Conservation (phyloP, 441 rosid genomes). For the Erodium chrysanthum region DNA sequence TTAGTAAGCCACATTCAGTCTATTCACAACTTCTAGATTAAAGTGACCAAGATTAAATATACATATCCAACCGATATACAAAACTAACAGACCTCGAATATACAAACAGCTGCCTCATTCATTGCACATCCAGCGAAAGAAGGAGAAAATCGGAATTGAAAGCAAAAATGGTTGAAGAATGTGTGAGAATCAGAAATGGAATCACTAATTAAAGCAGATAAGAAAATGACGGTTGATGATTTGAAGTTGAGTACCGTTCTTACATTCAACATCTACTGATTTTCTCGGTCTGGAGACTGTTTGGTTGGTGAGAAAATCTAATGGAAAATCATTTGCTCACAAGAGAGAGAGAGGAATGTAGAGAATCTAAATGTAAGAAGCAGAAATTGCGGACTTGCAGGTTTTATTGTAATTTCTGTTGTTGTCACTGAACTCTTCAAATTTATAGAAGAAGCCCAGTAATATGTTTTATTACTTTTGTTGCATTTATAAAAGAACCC, state of each 20-base stretch:
- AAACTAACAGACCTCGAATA: too few species aligned
- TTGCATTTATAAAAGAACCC: too few species aligned
- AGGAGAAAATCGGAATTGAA: background rate
- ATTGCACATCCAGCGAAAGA: background rate
- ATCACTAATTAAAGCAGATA: background rate
- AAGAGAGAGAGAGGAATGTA: background rate
- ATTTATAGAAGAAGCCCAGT: too few species aligned
- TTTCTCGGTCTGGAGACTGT: background rate
- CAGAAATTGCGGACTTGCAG: too few species aligned
- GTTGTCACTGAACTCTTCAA: too few species aligned
- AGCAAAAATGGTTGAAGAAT: background rate
- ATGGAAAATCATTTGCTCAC: constrained; percentile 2
- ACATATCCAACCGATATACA: too few species aligned
- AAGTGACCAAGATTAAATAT: too few species aligned
- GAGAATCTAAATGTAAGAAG: background rate
- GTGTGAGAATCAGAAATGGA: background rate
- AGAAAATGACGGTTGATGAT: background rate
- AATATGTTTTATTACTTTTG: too few species aligned
- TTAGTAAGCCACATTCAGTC: background rate
- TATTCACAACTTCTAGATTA: too few species aligned
- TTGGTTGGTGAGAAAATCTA: background rate
- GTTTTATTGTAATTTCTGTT: too few species aligned
- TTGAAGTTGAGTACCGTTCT: background rate
- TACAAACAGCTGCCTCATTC: too few species aligned
- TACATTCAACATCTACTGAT: background rate